Base-by-base conservation (phyloP, 768 basidiomycete genomes). In the Phaffia australis region DNA sequence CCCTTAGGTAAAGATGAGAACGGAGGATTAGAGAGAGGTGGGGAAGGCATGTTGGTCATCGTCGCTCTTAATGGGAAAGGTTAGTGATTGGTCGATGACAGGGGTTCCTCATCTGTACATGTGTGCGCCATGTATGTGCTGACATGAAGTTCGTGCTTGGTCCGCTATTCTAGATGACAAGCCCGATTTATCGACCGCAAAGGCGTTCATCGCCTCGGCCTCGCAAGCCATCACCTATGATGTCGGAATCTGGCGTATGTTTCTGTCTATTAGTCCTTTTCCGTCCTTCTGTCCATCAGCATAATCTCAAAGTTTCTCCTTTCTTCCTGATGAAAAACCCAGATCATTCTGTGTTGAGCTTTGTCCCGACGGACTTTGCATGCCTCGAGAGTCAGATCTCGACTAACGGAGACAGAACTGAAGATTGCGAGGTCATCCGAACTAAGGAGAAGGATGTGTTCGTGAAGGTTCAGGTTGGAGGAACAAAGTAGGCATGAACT, bases 361-460 rank as follows among this genome's bases (percentile, higher is more conserved):
- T 47, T 56, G 61, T 61, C n/a, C 55, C 50, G 32, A 62, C 59
- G 35, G 77, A 79, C 63, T 76, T 79, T 64, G 75, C 88, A 11
- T 98, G 94, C 73, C 83, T 98, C 11, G 94, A 97, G 77, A 89
- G 91, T 27, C 93, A 98, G 76, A 85, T 94, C 62, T 91, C 90
- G 7, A 82, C 88, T 65, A 72, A 75, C 6, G 87, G 87, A 0
- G 82, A 83, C 59, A 73, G 73, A 65, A 47, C 69, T 0, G 79
- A 83, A 25, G 95, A 99, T 76, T 98, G 94, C 74, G 91, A 99
- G 76, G 82, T 97, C 64, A 72, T 90, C 21, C 48, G 42, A 27
- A 6, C 56, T 1, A 32, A 63, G 21, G 67, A 50, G 5, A 62
- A 63, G 35, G 25, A 60, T 8, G 52, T 55, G 0, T 67, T 50